Evolutionary conservation across 164 flowering plant genomes (phyloP).

Genomic region (Aristolochia californica): DNA sequence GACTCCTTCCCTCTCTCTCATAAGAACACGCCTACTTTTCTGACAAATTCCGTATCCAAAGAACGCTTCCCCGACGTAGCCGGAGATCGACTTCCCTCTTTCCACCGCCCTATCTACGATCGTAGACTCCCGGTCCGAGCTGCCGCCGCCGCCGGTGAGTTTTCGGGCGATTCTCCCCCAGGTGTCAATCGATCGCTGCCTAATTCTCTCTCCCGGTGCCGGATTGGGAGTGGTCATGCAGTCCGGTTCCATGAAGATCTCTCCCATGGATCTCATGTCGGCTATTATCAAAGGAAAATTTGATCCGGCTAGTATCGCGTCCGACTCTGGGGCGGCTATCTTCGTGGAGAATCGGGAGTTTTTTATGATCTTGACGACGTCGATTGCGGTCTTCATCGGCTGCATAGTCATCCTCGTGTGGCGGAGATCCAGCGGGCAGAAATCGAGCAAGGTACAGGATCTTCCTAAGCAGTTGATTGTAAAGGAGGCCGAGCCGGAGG

Average conservation of each 20-base stretch:
- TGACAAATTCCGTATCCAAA: background rate
- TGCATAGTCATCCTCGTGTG: slow-evolving; percentile 47
- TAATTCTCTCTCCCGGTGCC: background rate
- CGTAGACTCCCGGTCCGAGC: background rate
- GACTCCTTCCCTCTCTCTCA: background rate
- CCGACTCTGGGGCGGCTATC: slow-evolving; percentile 22
- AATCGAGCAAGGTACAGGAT: slow-evolving; percentile 15
- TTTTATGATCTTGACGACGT: slow-evolving; percentile 55
- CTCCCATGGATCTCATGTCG: slow-evolving; percentile 57
- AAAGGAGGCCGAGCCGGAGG: slow-evolving; percentile 38
- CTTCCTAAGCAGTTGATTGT: slow-evolving; percentile 30
- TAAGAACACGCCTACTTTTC: background rate
- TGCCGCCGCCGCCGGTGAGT: too few species aligned
- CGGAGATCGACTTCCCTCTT: background rate
- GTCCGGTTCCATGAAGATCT: slow-evolving; percentile 16
- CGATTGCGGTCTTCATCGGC: slow-evolving; percentile 69
- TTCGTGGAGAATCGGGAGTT: slow-evolving; percentile 55
- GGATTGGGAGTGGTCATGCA: slow-evolving; percentile 6
- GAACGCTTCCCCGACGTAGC: background rate
- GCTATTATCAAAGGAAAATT: slow-evolving; percentile 42
- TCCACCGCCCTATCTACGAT: background rate
- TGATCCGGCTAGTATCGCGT: slow-evolving; percentile 26
- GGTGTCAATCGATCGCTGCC: background rate
- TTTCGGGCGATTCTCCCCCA: too few species aligned
- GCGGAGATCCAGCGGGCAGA: slow-evolving; percentile 40